phyloP scores from a whole-genome alignment of 768 basidiomycete genomes.

The Amanita subjunquillea region DNA sequence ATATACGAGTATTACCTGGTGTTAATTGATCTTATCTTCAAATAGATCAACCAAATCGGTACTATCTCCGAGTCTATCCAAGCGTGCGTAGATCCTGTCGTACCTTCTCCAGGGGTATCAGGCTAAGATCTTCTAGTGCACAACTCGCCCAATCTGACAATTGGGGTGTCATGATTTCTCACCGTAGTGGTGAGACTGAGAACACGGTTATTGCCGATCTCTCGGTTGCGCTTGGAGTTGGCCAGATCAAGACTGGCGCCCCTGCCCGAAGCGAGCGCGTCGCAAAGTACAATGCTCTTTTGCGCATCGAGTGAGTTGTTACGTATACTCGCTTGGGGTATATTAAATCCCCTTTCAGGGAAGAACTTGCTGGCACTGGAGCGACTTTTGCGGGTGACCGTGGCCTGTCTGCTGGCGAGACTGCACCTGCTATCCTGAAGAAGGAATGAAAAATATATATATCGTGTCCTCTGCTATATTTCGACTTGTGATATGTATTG shows the following conservation, averaged over 20 bases:
- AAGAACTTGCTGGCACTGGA: conserved; percentile 58
- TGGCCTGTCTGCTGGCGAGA: conserved; percentile 71
- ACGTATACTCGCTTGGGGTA: background rate
- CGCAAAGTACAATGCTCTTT: conserved; percentile 84
- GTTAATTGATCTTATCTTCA: background rate
- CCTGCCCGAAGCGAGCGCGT: conserved; percentile 95
- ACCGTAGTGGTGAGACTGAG: conserved; percentile 98
- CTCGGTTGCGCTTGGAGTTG: conserved; percentile 82
- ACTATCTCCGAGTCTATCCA: conserved; percentile 98
- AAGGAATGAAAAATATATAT: conserved; percentile 29
- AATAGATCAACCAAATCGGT: conserved; percentile 93
- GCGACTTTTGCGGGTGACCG: conserved; percentile 66
- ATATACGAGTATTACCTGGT: background rate
- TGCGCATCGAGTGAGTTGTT: conserved; percentile 76
- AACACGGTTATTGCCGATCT: conserved; percentile 96
- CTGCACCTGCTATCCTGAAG: conserved; percentile 62
- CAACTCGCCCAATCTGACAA: conserved; percentile 92
- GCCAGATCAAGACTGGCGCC: conserved; percentile 98
- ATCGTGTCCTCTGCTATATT: conserved; percentile 2
- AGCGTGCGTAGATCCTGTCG: conserved; percentile 53
- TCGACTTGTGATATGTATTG: background rate
- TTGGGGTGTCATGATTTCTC: conserved; percentile 99
- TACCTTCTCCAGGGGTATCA: background rate
- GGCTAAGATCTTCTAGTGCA: conserved; percentile 39
- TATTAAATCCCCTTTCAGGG: conserved; percentile 9